Evolutionary conservation across 1,284 basidiomycete genomes (phyloP).

Genomic region (Melampsora americana): DNA sequence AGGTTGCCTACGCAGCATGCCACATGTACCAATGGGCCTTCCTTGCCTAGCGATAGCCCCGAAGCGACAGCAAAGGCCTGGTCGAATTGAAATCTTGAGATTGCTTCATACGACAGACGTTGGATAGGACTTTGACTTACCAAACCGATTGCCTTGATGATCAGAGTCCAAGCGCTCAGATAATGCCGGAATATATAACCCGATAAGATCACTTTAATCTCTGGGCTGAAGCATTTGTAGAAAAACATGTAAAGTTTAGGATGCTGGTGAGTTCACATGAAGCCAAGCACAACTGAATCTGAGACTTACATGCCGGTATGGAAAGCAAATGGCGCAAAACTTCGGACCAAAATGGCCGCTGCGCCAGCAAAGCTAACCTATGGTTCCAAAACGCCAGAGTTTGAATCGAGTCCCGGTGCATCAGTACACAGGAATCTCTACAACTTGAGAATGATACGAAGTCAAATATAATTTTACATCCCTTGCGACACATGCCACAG

Average conservation of each 20-base stretch:
- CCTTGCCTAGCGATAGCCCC: conserved; percentile 47
- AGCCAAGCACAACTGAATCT: not conserved
- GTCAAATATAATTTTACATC: too few species aligned
- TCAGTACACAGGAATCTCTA: not conserved
- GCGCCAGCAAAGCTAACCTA: conserved; percentile 65
- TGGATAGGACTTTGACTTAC: conserved; percentile 3
- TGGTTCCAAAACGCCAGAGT: conserved; percentile 47
- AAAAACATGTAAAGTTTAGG: not conserved
- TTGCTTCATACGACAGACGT: not conserved
- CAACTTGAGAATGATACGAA: too few species aligned
- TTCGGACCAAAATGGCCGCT: conserved; percentile 65
- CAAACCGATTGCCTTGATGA: conserved; percentile 41
- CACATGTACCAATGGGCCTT: conserved; percentile 53
- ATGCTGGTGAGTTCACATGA: not conserved
- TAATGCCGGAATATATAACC: conserved; percentile 70
- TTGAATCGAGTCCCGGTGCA: conserved; percentile 53
- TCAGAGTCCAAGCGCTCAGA: conserved; percentile 67
- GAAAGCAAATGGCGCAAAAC: conserved; percentile 70
- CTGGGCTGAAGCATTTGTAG: conserved; percentile 57
- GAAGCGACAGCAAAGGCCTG: conserved; percentile 48
- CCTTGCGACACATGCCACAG: too few species aligned
- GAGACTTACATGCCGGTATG: conserved; percentile 67
- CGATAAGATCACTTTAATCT: conserved; percentile 72
- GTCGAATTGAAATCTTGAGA: conserved; percentile 9
- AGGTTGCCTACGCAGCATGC: conserved; percentile 53